Evolutionary conservation across 805 yeast species (phyloP), one percentile per base, ranked within the genome.

Genomic region (Saturnispora halmiae): DNA sequence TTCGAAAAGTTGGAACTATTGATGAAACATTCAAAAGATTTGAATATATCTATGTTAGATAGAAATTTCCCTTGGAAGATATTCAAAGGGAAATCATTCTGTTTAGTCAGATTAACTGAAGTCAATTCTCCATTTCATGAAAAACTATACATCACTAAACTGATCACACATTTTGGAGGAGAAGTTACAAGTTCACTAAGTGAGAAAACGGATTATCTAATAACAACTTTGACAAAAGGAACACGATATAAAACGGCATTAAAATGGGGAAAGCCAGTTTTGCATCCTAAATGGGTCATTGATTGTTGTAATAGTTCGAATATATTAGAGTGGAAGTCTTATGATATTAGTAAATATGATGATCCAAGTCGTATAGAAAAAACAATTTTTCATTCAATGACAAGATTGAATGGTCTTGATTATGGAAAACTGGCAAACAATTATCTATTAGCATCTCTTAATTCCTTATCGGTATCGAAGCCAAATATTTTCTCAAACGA

Each of bases 181-280:
- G 58, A 55, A 15, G 67, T 69, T 2, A 66, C 75, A 1, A 73
- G 70, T 18, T 67, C 79, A 1, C 57, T 78, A 28, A 69, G 75
- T 2, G 59, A 61, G 7, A 57, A 64, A 5, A 65, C 65, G 35
- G 49, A 65, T 2, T 64, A 70, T 43, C 58, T 78, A 1, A 64
- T 78, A 4, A 67, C 77, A n/a, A 65, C 74, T 22, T 74, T 69
- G 36, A 57, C 56, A 20, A 52, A 58, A 14, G 85, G 85, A 0
- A 69, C 64, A 42, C 51, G 83, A 38, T 77, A 65, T 50, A 60
- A 60, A 13, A 72, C 72, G 51, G 77, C 77, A 3, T 31, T 66
- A 2, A 73, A 72, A 51, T 72, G 78, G 78, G 59, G 60, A 9
- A 67, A 68, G 4, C 75, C 75, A 1, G 66, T 66, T 1, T 67